Conservation (phyloP, 176 grass and related monocot species). For the Chrysopogon serrulatus region DNA sequence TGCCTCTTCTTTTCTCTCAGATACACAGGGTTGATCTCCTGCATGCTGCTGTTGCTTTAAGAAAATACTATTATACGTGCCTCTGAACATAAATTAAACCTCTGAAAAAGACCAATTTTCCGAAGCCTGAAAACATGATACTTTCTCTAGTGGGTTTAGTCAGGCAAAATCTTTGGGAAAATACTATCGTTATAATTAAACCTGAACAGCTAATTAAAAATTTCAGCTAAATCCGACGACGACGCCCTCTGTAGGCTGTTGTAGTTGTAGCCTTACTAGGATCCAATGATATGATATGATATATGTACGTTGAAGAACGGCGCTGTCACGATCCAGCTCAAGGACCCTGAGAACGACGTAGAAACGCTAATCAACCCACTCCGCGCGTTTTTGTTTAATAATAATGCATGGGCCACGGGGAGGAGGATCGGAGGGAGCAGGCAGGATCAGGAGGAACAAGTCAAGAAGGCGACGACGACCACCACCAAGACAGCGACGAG, state of each 20-base stretch:
- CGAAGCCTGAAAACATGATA: background rate
- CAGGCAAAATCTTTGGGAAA: background rate
- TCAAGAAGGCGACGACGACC: conserved; percentile 23
- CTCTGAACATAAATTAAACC: background rate
- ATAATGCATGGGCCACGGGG: background rate
- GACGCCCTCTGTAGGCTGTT: too few species aligned
- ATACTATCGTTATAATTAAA: background rate
- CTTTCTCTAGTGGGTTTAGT: too few species aligned
- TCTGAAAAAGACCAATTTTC: background rate
- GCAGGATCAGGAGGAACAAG: background rate
- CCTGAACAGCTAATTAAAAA: background rate
- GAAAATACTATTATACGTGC: too few species aligned
- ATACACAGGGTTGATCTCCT: too few species aligned
- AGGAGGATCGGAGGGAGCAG: background rate
- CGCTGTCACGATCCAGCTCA: background rate
- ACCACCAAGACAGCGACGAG: background rate
- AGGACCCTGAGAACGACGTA: conserved; percentile 2
- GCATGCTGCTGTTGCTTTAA: too few species aligned
- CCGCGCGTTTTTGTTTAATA: conserved; percentile 3
- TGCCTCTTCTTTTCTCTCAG: too few species aligned
- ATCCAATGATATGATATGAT: background rate
- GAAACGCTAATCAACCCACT: conserved; percentile 19
- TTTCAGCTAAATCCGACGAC: background rate
- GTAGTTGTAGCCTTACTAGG: background rate
- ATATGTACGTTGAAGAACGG: background rate